These are phyloP conservation scores for Erodium trifolium DNA, from an alignment of 441 rosid genomes.

Conservation along the genomic window DNA sequence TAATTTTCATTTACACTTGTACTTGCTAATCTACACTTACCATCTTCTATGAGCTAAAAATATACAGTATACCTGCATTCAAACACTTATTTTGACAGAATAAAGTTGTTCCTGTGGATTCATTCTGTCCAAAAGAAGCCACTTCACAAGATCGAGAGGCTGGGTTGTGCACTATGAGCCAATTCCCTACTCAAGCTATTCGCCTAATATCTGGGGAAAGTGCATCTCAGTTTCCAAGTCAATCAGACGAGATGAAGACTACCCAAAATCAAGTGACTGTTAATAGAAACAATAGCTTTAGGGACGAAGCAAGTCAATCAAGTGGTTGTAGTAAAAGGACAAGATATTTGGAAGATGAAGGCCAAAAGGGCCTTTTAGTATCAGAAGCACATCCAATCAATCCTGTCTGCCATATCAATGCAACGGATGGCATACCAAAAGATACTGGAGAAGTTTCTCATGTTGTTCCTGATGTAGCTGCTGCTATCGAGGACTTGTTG, in stretches of 20 bases:
- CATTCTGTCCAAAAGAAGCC: conserved; percentile 64
- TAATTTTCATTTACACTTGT: conserved; percentile 14
- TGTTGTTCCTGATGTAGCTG: conserved; percentile 80
- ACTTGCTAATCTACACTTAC: conserved; percentile 10
- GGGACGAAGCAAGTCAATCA: conserved; percentile 8
- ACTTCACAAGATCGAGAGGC: conserved; percentile 65
- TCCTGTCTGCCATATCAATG: conserved; percentile 26
- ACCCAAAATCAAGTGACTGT: conserved; percentile 22
- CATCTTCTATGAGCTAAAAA: conserved; percentile 13
- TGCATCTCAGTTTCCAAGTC: conserved; percentile 44
- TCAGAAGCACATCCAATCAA: conserved; percentile 32
- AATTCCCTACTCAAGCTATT: conserved; percentile 57
- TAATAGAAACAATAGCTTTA: conserved; percentile 25
- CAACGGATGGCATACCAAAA: conserved; percentile 28
- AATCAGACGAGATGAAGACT: conserved; percentile 35
- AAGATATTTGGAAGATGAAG: conserved; percentile 21
- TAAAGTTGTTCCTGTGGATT: conserved; percentile 48
- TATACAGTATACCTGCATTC: conserved; percentile 2
- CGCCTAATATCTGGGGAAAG: conserved; percentile 39
- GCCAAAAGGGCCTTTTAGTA: conserved; percentile 22
- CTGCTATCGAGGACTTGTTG: conserved; percentile 86
- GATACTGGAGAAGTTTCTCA: conserved; percentile 38
- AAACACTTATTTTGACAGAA: conserved; percentile 41
- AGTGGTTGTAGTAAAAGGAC: conserved; percentile 12
- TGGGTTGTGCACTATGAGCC: conserved; percentile 59